A percentile compares a stretch with the other conserved stretches of the same genome.
Evolutionary conservation across 2,329 filamentous ascomycete species (phyloP).

Genomic region (Gaeumannomyces sp.): DNA sequence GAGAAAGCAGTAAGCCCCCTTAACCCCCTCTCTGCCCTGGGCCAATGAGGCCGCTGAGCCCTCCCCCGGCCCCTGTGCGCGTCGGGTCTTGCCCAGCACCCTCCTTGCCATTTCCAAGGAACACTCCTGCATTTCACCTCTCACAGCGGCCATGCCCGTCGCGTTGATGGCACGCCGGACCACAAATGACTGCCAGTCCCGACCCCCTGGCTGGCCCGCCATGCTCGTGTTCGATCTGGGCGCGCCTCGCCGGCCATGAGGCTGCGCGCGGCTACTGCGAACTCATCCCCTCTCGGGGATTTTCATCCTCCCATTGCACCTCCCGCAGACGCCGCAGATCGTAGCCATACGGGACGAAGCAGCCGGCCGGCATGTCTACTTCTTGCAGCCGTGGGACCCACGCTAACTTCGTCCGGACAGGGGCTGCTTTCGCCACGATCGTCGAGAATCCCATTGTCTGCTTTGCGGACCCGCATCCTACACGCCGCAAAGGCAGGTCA

Average conservation of each 20-base stretch:
- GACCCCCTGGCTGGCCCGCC: conserved; percentile 2
- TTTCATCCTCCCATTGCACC: background rate
- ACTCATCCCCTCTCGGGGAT: background rate
- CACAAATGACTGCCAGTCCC: background rate
- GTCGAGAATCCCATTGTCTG: background rate
- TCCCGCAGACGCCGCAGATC: background rate
- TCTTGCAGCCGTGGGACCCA: background rate
- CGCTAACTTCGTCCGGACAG: background rate
- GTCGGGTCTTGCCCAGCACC: background rate
- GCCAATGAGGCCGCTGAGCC: background rate
- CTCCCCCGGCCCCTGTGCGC: background rate
- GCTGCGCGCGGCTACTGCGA: background rate
- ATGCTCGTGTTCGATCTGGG: background rate
- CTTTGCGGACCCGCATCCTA: background rate
- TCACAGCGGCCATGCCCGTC: conserved; percentile 1
- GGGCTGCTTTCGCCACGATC: background rate
- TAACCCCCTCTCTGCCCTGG: background rate
- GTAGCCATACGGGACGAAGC: background rate
- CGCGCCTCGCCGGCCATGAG: background rate
- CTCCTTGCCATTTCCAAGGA: background rate
- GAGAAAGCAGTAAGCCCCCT: background rate
- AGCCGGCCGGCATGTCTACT: background rate
- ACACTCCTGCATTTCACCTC: conserved; percentile 3
- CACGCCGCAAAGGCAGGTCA: background rate
- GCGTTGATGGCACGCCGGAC: background rate